phyloP scores from a whole-genome alignment of 2,329 filamentous ascomycete genomes.

The Ustilaginoidea virens region DNA sequence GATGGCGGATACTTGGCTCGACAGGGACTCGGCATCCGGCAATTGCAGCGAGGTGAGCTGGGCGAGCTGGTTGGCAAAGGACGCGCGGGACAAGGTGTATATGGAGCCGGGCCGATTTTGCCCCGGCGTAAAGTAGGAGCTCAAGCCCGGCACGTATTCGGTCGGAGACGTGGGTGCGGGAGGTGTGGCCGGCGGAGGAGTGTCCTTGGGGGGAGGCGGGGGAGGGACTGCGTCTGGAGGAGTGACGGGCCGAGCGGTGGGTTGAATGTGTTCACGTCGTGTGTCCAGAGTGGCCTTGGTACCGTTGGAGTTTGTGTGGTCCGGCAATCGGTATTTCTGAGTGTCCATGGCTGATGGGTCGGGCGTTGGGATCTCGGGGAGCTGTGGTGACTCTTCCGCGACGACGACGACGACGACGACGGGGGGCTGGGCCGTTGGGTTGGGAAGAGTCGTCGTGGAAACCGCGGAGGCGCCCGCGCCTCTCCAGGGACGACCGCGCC shows the following conservation, averaged over 20 bases:
- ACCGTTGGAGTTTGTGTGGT: conserved; percentile 53
- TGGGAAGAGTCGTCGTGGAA: neutral
- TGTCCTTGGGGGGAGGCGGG: conserved; percentile 23
- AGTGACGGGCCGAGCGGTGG: conserved; percentile 25
- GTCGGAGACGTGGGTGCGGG: conserved; percentile 15
- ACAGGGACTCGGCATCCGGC: conserved; percentile 71
- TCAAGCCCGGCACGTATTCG: conserved; percentile 33
- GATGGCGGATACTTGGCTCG: conserved; percentile 70
- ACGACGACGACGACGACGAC: conserved; percentile 13
- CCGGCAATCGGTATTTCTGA: conserved; percentile 59
- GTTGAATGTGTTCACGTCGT: conserved; percentile 41
- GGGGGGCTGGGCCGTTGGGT: conserved; percentile 6
- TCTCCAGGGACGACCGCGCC: conserved; percentile 59
- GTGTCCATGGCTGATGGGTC: conserved; percentile 50
- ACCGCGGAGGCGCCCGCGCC: conserved; percentile 32
- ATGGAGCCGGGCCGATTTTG: conserved; percentile 67
- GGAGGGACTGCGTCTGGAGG: conserved; percentile 20
- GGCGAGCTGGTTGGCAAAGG: conserved; percentile 83
- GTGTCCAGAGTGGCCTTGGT: conserved; percentile 45
- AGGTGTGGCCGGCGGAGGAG: conserved; percentile 18
- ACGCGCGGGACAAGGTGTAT: conserved; percentile 82
- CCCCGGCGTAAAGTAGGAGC: conserved; percentile 52
- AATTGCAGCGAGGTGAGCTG: conserved; percentile 83
- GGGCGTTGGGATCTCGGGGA: conserved; percentile 36
- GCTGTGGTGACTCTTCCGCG: conserved; percentile 17